Conservation (phyloP, 768 basidiomycete species). For the Trametes meyenii region DNA sequence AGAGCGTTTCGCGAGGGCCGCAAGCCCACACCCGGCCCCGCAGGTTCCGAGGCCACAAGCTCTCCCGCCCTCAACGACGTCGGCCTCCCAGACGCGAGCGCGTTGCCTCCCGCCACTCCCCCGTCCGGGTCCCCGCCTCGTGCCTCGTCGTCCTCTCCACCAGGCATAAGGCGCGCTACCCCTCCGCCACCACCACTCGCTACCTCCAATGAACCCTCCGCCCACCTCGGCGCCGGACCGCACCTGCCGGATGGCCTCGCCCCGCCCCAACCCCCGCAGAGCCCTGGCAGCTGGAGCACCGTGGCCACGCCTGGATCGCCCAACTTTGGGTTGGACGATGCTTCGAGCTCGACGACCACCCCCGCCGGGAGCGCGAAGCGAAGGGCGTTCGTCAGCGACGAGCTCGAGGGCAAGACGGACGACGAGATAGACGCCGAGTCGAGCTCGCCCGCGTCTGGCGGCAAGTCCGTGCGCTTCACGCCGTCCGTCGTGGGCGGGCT, state of each 20-base stretch:
- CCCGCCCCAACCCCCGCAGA: constrained; percentile 33
- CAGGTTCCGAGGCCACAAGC: constrained; percentile 60
- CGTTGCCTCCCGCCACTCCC: constrained; percentile 27
- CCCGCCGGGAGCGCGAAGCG: constrained; percentile 24
- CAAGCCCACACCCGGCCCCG: constrained; percentile 78
- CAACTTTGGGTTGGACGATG: constrained; percentile 22
- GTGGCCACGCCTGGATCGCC: constrained; percentile 71
- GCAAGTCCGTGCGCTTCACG: constrained; percentile 50
- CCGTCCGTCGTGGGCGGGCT: constrained; percentile 45
- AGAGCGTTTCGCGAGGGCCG: constrained; percentile 95
- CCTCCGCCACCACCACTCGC: constrained; percentile 20
- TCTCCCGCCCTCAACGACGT: constrained; percentile 29
- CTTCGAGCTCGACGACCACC: constrained; percentile 6
- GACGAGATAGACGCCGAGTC: constrained; percentile 30
- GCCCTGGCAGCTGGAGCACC: constrained; percentile 73
- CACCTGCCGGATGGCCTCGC: constrained; percentile 28
- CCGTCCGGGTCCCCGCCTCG: constrained; percentile 29
- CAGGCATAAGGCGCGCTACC: constrained; percentile 15
- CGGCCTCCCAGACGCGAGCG: constrained; percentile 18
- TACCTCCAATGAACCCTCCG: constrained; percentile 2
- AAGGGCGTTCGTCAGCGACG: constrained; percentile 46
- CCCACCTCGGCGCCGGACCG: constrained; percentile 26
- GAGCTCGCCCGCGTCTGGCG: constrained; percentile 19
- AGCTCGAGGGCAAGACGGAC: constrained; percentile 42
- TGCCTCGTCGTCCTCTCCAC: constrained; percentile 6